These are phyloP conservation scores for Schizonepeta tenuifolia DNA, from an alignment of 257 asterid species.

Conservation along the genomic window DNA sequence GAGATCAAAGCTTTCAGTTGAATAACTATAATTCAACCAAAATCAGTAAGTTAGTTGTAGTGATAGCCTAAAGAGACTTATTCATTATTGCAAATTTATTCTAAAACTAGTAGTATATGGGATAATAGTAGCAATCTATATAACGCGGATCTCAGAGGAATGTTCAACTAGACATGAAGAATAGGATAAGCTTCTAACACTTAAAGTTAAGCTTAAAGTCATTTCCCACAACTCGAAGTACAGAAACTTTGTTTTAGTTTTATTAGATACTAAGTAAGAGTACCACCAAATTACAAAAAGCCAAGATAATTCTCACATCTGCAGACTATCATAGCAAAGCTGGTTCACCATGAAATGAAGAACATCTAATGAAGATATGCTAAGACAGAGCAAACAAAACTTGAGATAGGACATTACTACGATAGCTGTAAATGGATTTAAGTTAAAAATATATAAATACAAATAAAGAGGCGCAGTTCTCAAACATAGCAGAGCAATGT, in stretches of 20 bases:
- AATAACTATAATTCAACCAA: no score
- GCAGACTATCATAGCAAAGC: not conserved
- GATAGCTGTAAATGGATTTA: not conserved
- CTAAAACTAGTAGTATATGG: no score
- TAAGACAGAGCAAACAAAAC: no score
- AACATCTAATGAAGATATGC: not conserved
- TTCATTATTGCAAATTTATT: no score
- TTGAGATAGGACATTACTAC: not conserved
- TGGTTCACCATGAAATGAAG: not conserved
- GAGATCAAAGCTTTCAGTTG: no score
- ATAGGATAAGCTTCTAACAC: not conserved
- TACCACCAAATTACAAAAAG: not conserved
- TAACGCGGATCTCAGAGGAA: not conserved
- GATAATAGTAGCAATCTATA: conserved; percentile 24
- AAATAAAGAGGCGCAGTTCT: not conserved
- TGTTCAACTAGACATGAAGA: not conserved
- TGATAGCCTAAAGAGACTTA: no score
- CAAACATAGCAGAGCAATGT: not conserved
- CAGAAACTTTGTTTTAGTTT: not conserved
- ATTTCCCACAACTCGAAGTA: not conserved
- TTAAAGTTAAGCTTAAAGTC: not conserved
- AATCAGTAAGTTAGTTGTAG: no score
- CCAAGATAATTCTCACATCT: not conserved
- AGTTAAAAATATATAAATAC: not conserved
- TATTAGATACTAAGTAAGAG: not conserved